A percentile compares a stretch with the other conserved stretches of the same genome.
Evolutionary conservation across 139 green algal species (phyloP).

Genomic region (Chlamydomonas eustigma): DNA sequence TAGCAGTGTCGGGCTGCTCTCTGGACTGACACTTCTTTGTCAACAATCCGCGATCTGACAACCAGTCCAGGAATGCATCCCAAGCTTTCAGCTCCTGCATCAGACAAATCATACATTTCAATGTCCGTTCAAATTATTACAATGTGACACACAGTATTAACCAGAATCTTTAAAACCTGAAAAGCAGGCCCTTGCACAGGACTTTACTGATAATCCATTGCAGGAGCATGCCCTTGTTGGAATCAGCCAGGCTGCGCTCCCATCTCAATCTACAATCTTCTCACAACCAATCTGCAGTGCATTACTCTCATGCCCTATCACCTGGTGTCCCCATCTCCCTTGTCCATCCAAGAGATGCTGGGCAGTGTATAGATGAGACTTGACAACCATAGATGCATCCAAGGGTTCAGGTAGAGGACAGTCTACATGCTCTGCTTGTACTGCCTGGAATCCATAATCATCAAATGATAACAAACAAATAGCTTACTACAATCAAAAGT

Average conservation of each 20-base stretch:
- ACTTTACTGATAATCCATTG: too few relatives aligned
- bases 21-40: constrained; percentile 46
- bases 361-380: constrained; percentile 10
- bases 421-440: constrained; percentile 22
- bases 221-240: too few relatives aligned
- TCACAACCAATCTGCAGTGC: background rate
- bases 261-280: background rate
- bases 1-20: background rate
- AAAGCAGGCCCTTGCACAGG: too few relatives aligned
- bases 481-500: too few relatives aligned
- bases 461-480: too few relatives aligned
- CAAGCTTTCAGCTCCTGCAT: constrained; percentile 34
- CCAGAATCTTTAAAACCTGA: too few relatives aligned
- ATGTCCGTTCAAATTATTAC: background rate
- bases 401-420: constrained; percentile 41
- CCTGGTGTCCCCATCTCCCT: constrained; percentile 39
- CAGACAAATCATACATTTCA: background rate
- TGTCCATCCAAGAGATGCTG: constrained; percentile 29
- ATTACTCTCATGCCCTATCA: background rate
- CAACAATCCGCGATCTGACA: constrained; percentile 53
- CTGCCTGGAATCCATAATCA: constrained; percentile 13
- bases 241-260: too few relatives aligned
- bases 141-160: too few relatives aligned
- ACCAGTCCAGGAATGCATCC: constrained; percentile 72
- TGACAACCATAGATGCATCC: constrained; percentile 34